phyloP scores from a whole-genome alignment of 108 stramenopile species.

The Cylindrotheca closterium region DNA sequence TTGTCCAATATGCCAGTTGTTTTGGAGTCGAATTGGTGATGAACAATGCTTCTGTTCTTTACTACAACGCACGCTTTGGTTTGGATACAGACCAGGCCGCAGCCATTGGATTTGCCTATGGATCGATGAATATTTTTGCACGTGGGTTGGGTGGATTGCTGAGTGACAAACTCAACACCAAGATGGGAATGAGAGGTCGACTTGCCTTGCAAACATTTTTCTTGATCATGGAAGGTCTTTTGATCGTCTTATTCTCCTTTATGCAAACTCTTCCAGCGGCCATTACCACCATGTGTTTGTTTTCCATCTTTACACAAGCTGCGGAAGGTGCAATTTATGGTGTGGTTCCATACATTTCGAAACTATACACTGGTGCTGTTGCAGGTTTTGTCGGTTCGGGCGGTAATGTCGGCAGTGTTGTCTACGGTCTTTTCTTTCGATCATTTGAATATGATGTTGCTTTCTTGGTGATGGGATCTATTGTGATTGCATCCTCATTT shows the following conservation, averaged over 20 bases:
- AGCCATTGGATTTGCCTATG: constrained; percentile 52
- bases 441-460: constrained; percentile 46
- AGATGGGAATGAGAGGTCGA: constrained; percentile 69
- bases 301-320: constrained; percentile 77
- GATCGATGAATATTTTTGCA: constrained; percentile 70
- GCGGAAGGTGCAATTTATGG: constrained; percentile 76
- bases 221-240: constrained; percentile 66
- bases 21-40: constrained; percentile 79
- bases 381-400: constrained; percentile 81
- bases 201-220: constrained; percentile 45
- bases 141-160: constrained; percentile 51
- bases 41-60: constrained; percentile 67
- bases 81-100: constrained; percentile 41
- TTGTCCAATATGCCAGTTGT: constrained; percentile 71
- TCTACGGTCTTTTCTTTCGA: constrained; percentile 58
- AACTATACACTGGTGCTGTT: constrained; percentile 66
- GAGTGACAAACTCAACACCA: constrained; percentile 40
- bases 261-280: constrained; percentile 57
- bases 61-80: constrained; percentile 52
- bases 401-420: constrained; percentile 74
- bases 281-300: constrained; percentile 57
- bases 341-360: constrained; percentile 77
- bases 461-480: constrained; percentile 66
- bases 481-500: constrained; percentile 43
- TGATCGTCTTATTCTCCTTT: constrained; percentile 63